These are phyloP conservation scores for Tuctoria greenei DNA, from an alignment of 176 grass and related monocot species.

Conservation along the genomic window DNA sequence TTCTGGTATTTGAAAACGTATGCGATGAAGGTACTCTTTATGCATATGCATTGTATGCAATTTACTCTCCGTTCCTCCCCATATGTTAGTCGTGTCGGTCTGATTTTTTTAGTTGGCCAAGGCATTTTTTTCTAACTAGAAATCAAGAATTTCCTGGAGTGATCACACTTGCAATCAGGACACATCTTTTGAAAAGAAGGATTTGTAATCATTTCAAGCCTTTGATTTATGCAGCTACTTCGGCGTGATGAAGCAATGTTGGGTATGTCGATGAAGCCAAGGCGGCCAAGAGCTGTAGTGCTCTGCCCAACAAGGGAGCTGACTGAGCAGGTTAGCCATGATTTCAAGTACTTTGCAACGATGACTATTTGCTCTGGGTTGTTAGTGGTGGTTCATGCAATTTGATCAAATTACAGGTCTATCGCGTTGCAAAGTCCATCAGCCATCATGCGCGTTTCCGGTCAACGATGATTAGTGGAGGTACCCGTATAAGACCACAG, in stretches of 20 bases:
- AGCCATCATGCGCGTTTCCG: slow-evolving; percentile 91
- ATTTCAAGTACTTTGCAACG: slow-evolving; percentile 17
- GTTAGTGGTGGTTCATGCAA: slow-evolving; percentile 6
- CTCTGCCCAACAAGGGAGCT: slow-evolving; percentile 97
- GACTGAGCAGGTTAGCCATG: slow-evolving; percentile 68
- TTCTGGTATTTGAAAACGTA: background rate
- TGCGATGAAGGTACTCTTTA: background rate
- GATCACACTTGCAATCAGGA: background rate
- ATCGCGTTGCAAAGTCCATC: slow-evolving; percentile 84
- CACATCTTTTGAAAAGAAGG: background rate
- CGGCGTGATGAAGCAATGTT: slow-evolving; percentile 66
- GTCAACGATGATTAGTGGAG: slow-evolving; percentile 90
- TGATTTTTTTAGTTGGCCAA: background rate
- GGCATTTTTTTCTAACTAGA: background rate
- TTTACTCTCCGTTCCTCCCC: background rate
- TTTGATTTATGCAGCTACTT: slow-evolving; percentile 56
- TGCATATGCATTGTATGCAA: background rate
- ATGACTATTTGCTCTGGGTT: background rate
- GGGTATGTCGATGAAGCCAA: slow-evolving; percentile 84
- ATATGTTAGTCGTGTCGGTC: background rate
- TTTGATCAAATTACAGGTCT: slow-evolving; percentile 60
- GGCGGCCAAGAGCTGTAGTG: slow-evolving; percentile 75
- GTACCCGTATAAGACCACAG: slow-evolving; percentile 77
- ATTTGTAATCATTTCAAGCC: background rate
- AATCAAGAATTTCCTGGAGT: background rate